Percentiles rank a stretch among this genome's conserved stretches.
These are phyloP conservation scores for Erodium trifolium DNA, from an alignment of 441 rosid genomes.

Conservation along the genomic window DNA sequence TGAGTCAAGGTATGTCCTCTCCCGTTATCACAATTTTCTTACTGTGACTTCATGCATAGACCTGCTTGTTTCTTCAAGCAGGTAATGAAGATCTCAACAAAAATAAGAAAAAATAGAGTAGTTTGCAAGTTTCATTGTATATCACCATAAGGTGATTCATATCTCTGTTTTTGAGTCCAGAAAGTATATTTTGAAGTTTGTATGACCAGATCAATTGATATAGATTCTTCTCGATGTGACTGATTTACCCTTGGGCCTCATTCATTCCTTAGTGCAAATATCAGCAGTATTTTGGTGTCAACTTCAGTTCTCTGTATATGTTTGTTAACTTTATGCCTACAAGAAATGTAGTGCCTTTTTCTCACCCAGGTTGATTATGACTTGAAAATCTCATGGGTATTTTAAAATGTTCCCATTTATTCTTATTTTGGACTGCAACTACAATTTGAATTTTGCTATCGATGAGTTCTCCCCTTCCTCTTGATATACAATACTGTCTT, in stretches of 20 bases:
- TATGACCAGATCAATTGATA: neutral
- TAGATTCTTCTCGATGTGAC: conserved; percentile 6
- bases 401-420: neutral
- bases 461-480: neutral
- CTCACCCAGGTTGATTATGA: neutral
- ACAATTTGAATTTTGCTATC: neutral
- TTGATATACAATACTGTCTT: neutral
- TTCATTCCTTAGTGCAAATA: neutral
- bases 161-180: neutral
- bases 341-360: neutral
- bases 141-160: neutral
- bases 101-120: neutral
- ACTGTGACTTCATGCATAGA: neutral
- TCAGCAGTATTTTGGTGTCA: neutral
- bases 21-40: conserved; percentile 1
- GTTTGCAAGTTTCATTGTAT: neutral
- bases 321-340: neutral
- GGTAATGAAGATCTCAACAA: neutral
- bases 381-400: neutral
- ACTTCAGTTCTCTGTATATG: neutral
- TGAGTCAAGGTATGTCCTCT: conserved; percentile 33
- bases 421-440: neutral
- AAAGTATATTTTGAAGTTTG: conserved; percentile 8
- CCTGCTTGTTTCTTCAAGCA: neutral
- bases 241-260: neutral